Base-by-base conservation (phyloP, 352 stramenopile species). In the Nothophytophthora sp. region DNA sequence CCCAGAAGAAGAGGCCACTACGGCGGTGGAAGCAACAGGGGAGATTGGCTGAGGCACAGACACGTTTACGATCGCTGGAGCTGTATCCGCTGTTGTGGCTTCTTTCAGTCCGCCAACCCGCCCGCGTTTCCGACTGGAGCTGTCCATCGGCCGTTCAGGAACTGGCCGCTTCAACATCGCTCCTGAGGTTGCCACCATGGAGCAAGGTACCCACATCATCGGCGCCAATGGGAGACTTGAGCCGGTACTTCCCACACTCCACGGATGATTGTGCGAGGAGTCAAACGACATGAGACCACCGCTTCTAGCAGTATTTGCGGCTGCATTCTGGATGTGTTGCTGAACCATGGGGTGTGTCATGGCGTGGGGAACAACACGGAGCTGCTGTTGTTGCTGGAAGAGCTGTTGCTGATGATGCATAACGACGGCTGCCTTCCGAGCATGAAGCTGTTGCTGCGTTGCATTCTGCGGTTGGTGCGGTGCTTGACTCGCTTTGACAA, bases 181-280 rank as follows among this genome's bases (percentile, higher is more conserved):
- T 8, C 38, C 24, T 5, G 55, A 60, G 1, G 65, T 34, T 0
- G 67, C 48, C 20, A 74, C 36, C 20, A 79, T 55, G 0, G 68
- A 52, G 29, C 64, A 78, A 5, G 69, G 69, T 13, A 79, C 27
- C 69, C 69, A 79, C 54, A 79, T 70, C 66, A 79, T 72, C 0
- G 54, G 55, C 2, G 42, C 16, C 23, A 79, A 18, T 3, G 63
- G 55, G 19, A 77, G 44, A n/a, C 18, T 60, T 1, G 41, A 30
- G 15, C 63, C 40, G 16, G 44, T 28, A 3, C 34, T 36, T 0
- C 32, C 33, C 11, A 58, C 33, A 25, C 13, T 59, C 64, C 64
- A 78, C 20, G 58, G 37, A 19, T 66, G 43, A n/a, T 15, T 36
- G 3, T 57, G 27, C 25, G 47, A 49, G 1, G 56, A 34, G 18